Percentiles rank a stretch among this genome's conserved stretches.
These are phyloP conservation scores for Hypericum androsaemum DNA, from an alignment of 345 rosid genomes.

Conservation along the genomic window DNA sequence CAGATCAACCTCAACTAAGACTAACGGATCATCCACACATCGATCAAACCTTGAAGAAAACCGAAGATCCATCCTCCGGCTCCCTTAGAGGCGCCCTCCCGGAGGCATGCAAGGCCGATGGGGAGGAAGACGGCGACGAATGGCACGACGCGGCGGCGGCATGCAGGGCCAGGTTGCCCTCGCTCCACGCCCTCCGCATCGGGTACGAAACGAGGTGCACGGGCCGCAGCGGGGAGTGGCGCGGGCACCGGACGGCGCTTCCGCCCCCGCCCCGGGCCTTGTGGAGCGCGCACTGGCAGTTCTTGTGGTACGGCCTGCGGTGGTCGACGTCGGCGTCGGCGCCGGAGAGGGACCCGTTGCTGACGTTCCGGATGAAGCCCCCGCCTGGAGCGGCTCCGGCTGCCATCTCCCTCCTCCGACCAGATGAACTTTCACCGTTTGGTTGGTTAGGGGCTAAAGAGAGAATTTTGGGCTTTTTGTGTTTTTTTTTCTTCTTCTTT, in stretches of 20 bases:
- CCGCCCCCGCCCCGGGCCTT: constrained; percentile 19
- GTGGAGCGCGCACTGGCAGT: constrained; percentile 56
- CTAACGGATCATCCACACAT: too few species aligned
- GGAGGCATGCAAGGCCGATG: constrained; percentile 8
- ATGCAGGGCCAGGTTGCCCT: constrained; percentile 39
- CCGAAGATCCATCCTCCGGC: too few species aligned
- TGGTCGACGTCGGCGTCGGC: constrained; percentile 29
- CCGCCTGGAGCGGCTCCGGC: constrained; percentile 34
- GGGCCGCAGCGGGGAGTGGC: constrained; percentile 12
- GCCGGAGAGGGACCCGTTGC: constrained; percentile 50
- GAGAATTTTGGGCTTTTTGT: too few species aligned
- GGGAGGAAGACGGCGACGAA: constrained; percentile 39
- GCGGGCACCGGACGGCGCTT: constrained; percentile 2
- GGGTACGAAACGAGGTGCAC: constrained; percentile 35
- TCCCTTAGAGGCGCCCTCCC: too few species aligned
- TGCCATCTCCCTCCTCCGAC: constrained; percentile 20
- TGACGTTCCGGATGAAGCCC: constrained; percentile 40
- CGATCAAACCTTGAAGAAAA: too few species aligned
- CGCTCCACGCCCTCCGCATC: constrained; percentile 54
- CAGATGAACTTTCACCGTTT: constrained; percentile 1
- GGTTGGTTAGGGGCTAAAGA: too few species aligned
- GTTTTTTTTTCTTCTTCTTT: not conserved
- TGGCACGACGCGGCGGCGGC: constrained; percentile 5
- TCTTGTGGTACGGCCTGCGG: constrained; percentile 59
- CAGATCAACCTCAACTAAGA: too few species aligned